A percentile compares a stretch with the other conserved stretches of the same genome.
Evolutionary conservation across 306 rosid species (phyloP).

Genomic region (Sophora flavescens): DNA sequence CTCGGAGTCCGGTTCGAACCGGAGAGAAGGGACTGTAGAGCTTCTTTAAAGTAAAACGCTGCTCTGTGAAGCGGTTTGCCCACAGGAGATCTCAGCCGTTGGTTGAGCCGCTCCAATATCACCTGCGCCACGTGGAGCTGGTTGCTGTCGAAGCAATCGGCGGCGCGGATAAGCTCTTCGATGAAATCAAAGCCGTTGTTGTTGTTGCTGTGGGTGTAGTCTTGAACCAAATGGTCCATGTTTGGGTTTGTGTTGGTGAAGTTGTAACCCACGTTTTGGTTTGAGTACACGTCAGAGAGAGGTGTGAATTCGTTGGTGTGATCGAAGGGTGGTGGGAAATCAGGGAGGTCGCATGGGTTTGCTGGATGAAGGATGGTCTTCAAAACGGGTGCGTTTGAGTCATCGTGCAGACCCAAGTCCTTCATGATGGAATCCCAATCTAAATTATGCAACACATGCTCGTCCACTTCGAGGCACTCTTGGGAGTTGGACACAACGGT

Average conservation of each 20-base stretch:
- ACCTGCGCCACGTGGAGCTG: slow-evolving; percentile 66
- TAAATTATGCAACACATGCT: slow-evolving; percentile 64
- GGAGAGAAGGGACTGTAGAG: slow-evolving; percentile 76
- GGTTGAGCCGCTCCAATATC: slow-evolving; percentile 80
- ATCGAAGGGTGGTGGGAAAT: slow-evolving; percentile 64
- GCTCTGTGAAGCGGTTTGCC: slow-evolving; percentile 76
- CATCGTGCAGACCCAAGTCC: slow-evolving; percentile 77
- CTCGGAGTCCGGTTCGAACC: slow-evolving; percentile 58
- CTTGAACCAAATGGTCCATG: slow-evolving; percentile 39
- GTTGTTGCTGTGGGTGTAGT: slow-evolving; percentile 36
- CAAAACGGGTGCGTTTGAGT: slow-evolving; percentile 48
- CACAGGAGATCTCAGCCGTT: slow-evolving; percentile 58
- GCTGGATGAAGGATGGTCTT: slow-evolving; percentile 40
- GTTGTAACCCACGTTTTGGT: slow-evolving; percentile 37
- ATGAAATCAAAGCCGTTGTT: slow-evolving; percentile 63
- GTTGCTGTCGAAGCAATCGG: slow-evolving; percentile 81
- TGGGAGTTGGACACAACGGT: slow-evolving; percentile 29
- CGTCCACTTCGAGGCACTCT: slow-evolving; percentile 68
- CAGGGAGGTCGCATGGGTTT: slow-evolving; percentile 48
- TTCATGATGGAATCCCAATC: slow-evolving; percentile 89
- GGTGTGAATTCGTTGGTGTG: slow-evolving; percentile 54
- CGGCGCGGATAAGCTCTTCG: slow-evolving; percentile 77
- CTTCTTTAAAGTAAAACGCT: slow-evolving; percentile 77
- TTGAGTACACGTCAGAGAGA: slow-evolving; percentile 55
- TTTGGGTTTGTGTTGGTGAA: slow-evolving; percentile 17